Base-by-base conservation (phyloP, 352 stramenopile species). In the Phytophthora meadii region DNA sequence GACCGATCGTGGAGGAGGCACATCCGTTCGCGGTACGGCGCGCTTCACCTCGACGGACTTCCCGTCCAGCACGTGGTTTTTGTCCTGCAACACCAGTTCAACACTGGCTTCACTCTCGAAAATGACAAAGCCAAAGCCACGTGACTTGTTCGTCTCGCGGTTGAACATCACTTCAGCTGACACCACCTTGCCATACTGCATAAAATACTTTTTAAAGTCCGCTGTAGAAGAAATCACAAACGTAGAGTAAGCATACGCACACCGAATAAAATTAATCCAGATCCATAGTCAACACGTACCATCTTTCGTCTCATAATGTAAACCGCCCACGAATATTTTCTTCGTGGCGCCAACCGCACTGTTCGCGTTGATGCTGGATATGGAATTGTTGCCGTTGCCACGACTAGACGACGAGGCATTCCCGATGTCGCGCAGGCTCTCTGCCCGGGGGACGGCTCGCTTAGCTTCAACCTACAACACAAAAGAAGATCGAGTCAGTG, bases 121-220 rank as follows among this genome's bases (percentile, higher is more conserved):
- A 57, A 98, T 93, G 44, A 98, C 92, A 76, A 98, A 98, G 5
- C 93, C 93, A 79, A 98, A 98, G 58, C 92, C 93, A 45, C 92
- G 76, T 24, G 89, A 97, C 63, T 98, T 98, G 86, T 98, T 97
- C 19, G 93, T 98, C 65, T 98, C 93, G 36, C 92, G 84, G 58
- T 98, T 98, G 75, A 98, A 98, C 93, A 98, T 98, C 28, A 98
- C 92, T 72, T 98, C 92, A 36, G 90, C 90, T 5, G 87, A 97
- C 56, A 97, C 76, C n/a, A 98, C 92, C 53, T 96, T 96, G 52
- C 93, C 93, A 54, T 92, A 98, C 65, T 97, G 88, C 64, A 89
- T 75, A 80, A 98, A 98, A 76, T 97, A 98, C 61, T 89, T 87
- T 58, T 92, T 90, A 61, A 98, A 98, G 34, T 96, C 90, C 42